Evolutionary conservation across 257 asterid genomes (phyloP).

Genomic region (Nicotiana tabacum): DNA sequence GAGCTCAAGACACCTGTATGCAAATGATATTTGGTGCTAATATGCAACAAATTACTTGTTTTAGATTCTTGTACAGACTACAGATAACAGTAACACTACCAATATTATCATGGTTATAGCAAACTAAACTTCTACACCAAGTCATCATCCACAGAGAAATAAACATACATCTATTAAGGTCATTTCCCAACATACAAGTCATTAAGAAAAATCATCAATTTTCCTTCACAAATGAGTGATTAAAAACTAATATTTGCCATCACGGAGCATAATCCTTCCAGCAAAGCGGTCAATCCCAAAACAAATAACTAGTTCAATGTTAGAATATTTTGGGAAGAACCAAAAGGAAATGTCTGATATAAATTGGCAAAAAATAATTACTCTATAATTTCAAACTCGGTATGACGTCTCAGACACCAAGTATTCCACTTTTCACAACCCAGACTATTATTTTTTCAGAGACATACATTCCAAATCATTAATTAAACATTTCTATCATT

Average conservation of each 20-base stretch:
- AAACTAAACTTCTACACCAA: not conserved
- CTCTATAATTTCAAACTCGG: not conserved
- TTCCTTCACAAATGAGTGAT: not conserved
- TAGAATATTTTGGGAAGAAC: not conserved
- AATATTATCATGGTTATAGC: not conserved
- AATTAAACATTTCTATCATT: not conserved
- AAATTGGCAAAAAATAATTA: not conserved
- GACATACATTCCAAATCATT: not conserved
- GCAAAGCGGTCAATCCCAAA: not conserved
- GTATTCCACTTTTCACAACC: not conserved
- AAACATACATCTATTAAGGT: not conserved
- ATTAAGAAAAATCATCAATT: not conserved
- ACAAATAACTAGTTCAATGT: not conserved
- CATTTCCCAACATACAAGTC: not conserved
- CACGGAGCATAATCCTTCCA: not conserved
- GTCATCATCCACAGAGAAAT: not conserved
- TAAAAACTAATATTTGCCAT: not conserved
- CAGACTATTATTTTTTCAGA: not conserved
- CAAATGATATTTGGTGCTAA: constrained; percentile 3
- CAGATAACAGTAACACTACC: not conserved
- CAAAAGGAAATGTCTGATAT: not conserved
- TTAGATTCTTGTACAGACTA: not conserved
- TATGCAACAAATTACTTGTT: not conserved
- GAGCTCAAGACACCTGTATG: not conserved
- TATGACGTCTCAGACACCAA: not conserved